Evolutionary conservation across 2,329 filamentous ascomycete genomes (phyloP).

Genomic region (Trichoderma lentiforme): DNA sequence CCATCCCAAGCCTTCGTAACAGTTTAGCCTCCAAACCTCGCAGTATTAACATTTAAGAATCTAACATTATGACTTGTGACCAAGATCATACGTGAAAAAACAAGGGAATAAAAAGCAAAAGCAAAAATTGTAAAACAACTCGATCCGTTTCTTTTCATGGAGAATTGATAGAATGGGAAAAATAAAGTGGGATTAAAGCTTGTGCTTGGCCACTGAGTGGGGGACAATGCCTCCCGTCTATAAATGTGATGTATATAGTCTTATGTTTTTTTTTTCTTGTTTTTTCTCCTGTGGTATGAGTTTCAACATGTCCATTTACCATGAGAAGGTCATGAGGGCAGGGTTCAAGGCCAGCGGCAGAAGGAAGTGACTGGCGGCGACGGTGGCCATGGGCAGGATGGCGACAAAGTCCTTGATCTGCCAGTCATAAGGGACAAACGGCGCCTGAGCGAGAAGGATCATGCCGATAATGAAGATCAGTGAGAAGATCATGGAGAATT

Average conservation of each 20-base stretch:
- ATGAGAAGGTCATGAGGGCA: constrained; percentile 77
- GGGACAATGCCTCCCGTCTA: background rate
- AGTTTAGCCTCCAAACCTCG: background rate
- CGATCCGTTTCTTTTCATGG: background rate
- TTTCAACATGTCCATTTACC: constrained; percentile 45
- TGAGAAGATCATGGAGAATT: constrained; percentile 65
- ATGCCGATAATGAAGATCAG: constrained; percentile 58
- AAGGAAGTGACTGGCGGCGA: constrained; percentile 66
- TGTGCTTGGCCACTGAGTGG: background rate
- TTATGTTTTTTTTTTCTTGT: background rate
- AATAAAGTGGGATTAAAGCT: background rate
- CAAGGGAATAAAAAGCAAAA: background rate
- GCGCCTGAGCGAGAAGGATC: constrained; percentile 59
- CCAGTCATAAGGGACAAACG: constrained; percentile 65
- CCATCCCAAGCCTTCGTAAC: background rate
- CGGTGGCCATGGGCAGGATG: constrained; percentile 71
- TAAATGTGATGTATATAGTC: background rate
- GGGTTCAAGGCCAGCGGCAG: constrained; percentile 72
- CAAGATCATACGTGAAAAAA: background rate
- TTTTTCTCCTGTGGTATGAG: background rate
- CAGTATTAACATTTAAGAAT: background rate
- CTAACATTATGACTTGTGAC: background rate
- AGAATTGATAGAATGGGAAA: background rate
- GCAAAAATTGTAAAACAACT: background rate
- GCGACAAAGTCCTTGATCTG: constrained; percentile 69